phyloP scores from a whole-genome alignment of 2,329 filamentous ascomycete species.

The Neocatenulostroma microsporum region DNA sequence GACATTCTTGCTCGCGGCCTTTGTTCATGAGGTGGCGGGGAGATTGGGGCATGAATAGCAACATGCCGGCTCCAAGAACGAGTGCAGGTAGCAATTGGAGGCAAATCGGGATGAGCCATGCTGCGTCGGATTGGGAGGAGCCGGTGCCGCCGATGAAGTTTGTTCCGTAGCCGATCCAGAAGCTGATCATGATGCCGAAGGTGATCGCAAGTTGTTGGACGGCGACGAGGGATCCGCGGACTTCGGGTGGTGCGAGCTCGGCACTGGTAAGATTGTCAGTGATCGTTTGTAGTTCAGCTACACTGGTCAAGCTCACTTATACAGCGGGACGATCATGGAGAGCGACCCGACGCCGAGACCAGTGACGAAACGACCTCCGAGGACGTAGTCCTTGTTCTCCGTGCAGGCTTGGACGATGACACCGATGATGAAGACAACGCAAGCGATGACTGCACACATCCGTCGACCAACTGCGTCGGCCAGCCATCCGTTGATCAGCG shows the following conservation, averaged over 20 bases:
- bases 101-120: conserved; percentile 52
- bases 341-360: conserved; percentile 61
- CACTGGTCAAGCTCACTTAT: conserved; percentile 14
- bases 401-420: conserved; percentile 63
- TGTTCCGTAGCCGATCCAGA: conserved; percentile 31
- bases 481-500: conserved; percentile 61
- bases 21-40: conserved; percentile 68
- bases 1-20: conserved; percentile 58
- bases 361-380: conserved; percentile 65
- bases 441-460: conserved; percentile 59
- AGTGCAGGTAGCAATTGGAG: conserved; percentile 62
- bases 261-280: conserved; percentile 19
- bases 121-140: conserved; percentile 50
- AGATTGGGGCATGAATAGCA: conserved; percentile 69
- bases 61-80: conserved; percentile 60
- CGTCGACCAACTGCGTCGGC: conserved; percentile 63
- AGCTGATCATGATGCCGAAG: conserved; percentile 50
- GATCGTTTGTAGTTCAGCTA: too few species aligned
- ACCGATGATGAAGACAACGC: conserved; percentile 60
- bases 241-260: conserved; percentile 51
- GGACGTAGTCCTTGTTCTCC: too few species aligned
- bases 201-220: conserved; percentile 58
- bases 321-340: conserved; percentile 51
- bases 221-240: conserved; percentile 58
- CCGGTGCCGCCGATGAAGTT: conserved; percentile 50